phyloP scores from a whole-genome alignment of 2,329 filamentous ascomycete species.

The Orbilia javanica region DNA sequence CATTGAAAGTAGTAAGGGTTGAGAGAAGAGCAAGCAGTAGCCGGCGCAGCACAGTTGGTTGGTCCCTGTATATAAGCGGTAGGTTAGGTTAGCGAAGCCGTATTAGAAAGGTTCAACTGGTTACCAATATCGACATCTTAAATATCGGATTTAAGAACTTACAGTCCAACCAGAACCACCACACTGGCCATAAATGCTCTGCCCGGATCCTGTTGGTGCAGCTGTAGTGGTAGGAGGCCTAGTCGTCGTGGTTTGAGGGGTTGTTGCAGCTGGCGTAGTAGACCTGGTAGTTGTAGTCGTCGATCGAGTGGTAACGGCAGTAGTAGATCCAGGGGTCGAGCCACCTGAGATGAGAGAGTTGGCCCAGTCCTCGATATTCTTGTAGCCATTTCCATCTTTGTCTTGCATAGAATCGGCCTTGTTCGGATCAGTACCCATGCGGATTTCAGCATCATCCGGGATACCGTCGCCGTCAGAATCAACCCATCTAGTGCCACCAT shows the following conservation, averaged over 20 bases:
- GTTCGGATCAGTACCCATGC: slow-evolving; percentile 66
- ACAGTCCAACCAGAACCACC: slow-evolving; percentile 48
- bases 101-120: neutral
- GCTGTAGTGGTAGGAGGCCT: slow-evolving; percentile 24
- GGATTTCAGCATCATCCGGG: slow-evolving; percentile 68
- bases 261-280: slow-evolving; percentile 24
- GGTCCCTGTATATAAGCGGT: slow-evolving; percentile 26
- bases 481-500: slow-evolving; percentile 64
- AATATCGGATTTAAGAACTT: slow-evolving; percentile 5
- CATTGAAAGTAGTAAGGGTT: slow-evolving; percentile 47
- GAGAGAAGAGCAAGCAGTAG: slow-evolving; percentile 27
- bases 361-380: slow-evolving; percentile 69
- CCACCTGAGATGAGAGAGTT: slow-evolving; percentile 67
- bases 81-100: neutral
- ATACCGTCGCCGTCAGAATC: slow-evolving; percentile 70
- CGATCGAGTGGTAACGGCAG: slow-evolving; percentile 1
- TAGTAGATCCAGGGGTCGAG: neutral
- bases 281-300: slow-evolving; percentile 35
- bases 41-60: slow-evolving; percentile 43
- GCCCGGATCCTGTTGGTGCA: slow-evolving; percentile 23
- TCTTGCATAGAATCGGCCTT: slow-evolving; percentile 66
- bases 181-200: slow-evolving; percentile 46
- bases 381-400: slow-evolving; percentile 66
- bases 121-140: too few relatives aligned
- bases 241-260: slow-evolving; percentile 13